Conservation (phyloP, 495 filamentous ascomycete genomes). For the Penicillium egyptiacum region DNA sequence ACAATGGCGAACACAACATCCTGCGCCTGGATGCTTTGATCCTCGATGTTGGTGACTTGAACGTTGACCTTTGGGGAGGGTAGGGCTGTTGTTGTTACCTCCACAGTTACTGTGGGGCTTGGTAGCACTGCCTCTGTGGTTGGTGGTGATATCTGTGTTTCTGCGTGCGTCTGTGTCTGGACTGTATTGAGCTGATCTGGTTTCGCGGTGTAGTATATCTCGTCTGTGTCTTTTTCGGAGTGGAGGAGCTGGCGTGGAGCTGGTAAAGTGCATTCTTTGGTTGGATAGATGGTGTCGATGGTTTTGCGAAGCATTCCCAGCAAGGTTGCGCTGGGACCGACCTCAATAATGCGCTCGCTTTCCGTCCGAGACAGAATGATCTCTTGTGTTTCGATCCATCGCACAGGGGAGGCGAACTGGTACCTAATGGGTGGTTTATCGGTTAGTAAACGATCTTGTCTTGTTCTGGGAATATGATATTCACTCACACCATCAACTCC, state of each 20-base stretch:
- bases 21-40: background rate
- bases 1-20: conserved; percentile 1
- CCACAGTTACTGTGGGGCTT: background rate
- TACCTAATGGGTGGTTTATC: background rate
- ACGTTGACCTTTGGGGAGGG: background rate
- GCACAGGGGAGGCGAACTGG: conserved; percentile 3
- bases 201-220: background rate
- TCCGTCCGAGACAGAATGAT: background rate
- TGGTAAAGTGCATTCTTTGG: background rate
- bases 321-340: background rate
- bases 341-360: conserved; percentile 3
- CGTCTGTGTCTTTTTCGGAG: background rate
- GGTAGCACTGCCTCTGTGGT: background rate
- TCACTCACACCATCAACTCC: conserved; percentile 6
- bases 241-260: conserved; percentile 1
- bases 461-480: background rate
- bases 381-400: conserved; percentile 1
- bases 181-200: background rate
- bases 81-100: background rate
- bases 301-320: conserved; percentile 1
- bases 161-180: background rate
- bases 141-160: background rate
- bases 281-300: background rate
- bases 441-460: background rate
- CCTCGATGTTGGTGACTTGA: background rate